Evolutionary conservation across 2,329 filamentous ascomycete species (phyloP).

Genomic region (Aspergillus clavatus): DNA sequence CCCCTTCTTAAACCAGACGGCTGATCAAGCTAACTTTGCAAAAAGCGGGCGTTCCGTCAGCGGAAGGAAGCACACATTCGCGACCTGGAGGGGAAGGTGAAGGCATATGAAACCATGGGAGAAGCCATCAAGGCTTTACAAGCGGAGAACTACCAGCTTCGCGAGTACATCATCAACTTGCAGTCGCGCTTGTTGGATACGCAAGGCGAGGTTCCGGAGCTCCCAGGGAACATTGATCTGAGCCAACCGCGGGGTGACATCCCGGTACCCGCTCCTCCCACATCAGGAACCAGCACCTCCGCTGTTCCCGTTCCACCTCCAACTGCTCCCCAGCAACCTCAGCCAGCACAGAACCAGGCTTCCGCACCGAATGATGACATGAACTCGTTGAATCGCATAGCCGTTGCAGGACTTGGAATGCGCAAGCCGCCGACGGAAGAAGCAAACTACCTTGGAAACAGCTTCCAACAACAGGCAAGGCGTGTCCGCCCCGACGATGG

Average conservation of each 20-base stretch:
- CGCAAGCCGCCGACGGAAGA: slow-evolving; percentile 40
- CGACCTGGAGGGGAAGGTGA: slow-evolving; percentile 90
- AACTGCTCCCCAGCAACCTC: slow-evolving; percentile 23
- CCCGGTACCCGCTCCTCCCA: slow-evolving; percentile 23
- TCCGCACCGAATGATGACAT: slow-evolving; percentile 33
- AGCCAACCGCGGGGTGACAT: slow-evolving; percentile 47
- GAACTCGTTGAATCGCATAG: slow-evolving; percentile 41
- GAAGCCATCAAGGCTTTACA: slow-evolving; percentile 75
- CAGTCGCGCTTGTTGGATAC: slow-evolving; percentile 81
- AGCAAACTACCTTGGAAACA: slow-evolving; percentile 30
- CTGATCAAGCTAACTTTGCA: slow-evolving; percentile 16
- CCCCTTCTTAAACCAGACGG: background rate
- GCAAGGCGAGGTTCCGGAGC: slow-evolving; percentile 76
- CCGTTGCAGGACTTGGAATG: slow-evolving; percentile 41
- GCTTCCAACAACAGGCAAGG: slow-evolving; percentile 24
- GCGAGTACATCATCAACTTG: slow-evolving; percentile 87
- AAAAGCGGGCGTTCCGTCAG: slow-evolving; percentile 88
- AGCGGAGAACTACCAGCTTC: slow-evolving; percentile 80
- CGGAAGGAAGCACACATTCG: slow-evolving; percentile 98
- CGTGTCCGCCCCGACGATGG: slow-evolving; percentile 29
- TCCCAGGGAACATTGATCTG: slow-evolving; percentile 74
- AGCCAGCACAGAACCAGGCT: slow-evolving; percentile 23
- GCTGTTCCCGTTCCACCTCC: slow-evolving; percentile 20
- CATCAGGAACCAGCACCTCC: slow-evolving; percentile 16
- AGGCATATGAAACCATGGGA: slow-evolving; percentile 71